phyloP scores from a whole-genome alignment of 768 basidiomycete species.

The Dacryopinax primogenitus region DNA sequence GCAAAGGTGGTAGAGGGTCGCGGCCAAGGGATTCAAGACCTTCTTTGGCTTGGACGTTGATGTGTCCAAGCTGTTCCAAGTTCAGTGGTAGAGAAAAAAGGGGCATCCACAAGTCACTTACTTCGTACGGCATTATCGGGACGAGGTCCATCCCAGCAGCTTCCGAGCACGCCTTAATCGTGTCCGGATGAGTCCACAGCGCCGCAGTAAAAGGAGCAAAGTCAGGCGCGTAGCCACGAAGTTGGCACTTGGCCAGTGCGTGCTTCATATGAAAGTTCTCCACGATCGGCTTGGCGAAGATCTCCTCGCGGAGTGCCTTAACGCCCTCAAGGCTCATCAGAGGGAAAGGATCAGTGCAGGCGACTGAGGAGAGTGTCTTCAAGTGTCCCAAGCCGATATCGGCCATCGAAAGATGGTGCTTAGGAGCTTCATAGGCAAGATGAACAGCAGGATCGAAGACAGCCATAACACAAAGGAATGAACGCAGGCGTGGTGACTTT shows the following conservation, averaged over 20 bases:
- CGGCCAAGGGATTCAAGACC: neutral
- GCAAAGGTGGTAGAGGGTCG: neutral
- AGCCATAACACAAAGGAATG: neutral
- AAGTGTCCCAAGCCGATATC: conserved; percentile 14
- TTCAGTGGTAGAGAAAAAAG: neutral
- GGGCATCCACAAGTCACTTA: neutral
- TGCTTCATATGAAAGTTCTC: conserved; percentile 10
- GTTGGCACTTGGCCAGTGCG: neutral
- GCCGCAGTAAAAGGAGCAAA: conserved; percentile 2
- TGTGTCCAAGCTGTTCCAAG: conserved; percentile 11
- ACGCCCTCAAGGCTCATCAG: conserved; percentile 13
- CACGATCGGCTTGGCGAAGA: conserved; percentile 7
- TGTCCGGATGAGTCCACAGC: conserved; percentile 13
- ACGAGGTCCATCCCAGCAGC: conserved; percentile 16
- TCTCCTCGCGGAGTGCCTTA: conserved; percentile 12
- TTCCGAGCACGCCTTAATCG: conserved; percentile 8
- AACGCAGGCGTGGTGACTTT: neutral
- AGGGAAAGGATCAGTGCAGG: conserved; percentile 11
- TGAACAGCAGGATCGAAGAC: conserved; percentile 13
- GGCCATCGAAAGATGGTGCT: conserved; percentile 6
- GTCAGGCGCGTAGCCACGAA: neutral
- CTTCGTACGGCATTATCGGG: conserved; percentile 10
- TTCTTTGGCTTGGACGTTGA: conserved; percentile 11
- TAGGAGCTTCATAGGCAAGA: conserved; percentile 11
- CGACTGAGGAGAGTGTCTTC: conserved; percentile 13